Conservation (phyloP, 805 yeast genomes). For the Zygoascus biomembranicola region DNA sequence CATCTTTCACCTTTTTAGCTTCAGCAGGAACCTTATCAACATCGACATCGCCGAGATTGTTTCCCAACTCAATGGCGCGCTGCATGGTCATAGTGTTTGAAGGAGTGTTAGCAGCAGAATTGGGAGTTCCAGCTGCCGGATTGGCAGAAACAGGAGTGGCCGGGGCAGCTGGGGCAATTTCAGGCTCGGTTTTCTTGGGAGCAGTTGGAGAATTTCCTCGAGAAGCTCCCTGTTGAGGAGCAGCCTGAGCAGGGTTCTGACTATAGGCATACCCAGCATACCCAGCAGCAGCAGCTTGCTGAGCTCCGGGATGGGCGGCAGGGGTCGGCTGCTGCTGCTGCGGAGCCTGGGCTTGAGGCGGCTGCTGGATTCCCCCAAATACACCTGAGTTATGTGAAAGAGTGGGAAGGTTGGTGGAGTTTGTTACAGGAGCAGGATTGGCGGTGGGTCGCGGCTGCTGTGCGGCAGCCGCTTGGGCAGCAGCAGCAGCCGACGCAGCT, state of each 20-base stretch:
- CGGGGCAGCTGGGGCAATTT: slow-evolving; percentile 1
- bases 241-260: neutral
- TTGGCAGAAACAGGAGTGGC: slow-evolving; percentile 14
- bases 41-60: slow-evolving; percentile 53
- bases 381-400: neutral
- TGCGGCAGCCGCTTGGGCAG: neutral
- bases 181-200: neutral
- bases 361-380: slow-evolving; percentile 6
- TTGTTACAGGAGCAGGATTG: neutral
- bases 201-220: neutral
- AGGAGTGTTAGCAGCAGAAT: slow-evolving; percentile 1
- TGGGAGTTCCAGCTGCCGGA: slow-evolving; percentile 2
- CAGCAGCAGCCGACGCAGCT: slow-evolving; percentile 6
- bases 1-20: slow-evolving; percentile 73
- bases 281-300: neutral
- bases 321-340: slow-evolving; percentile 18
- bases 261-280: neutral
- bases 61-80: slow-evolving; percentile 23
- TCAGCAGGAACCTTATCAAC: slow-evolving; percentile 66
- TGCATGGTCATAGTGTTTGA: slow-evolving; percentile 6
- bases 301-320: neutral
- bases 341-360: slow-evolving; percentile 13
- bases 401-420: neutral
- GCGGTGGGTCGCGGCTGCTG: slow-evolving; percentile 1
- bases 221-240: neutral